Evolutionary conservation across 192 early-diverging fungal genomes (phyloP).

Genomic region (Paraglomus brasilianum): DNA sequence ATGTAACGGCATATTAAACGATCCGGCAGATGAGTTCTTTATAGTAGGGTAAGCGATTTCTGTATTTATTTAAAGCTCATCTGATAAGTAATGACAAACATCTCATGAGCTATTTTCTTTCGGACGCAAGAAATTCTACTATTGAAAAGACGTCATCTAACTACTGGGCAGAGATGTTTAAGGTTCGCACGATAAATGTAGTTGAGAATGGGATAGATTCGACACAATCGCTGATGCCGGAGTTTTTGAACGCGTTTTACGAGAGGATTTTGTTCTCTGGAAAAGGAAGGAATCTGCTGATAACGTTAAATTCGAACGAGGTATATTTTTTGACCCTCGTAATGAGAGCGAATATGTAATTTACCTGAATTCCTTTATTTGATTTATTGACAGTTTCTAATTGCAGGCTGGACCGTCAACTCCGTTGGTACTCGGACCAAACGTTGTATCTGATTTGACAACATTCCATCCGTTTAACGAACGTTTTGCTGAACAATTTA

Average conservation of each 20-base stretch:
- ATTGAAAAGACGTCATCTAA: conserved; percentile 6
- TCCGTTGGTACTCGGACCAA: no score
- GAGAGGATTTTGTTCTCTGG: conserved; percentile 32
- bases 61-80: neutral
- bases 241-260: conserved; percentile 27
- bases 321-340: conserved; percentile 17
- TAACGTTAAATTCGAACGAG: conserved; percentile 2
- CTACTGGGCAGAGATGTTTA: conserved; percentile 38
- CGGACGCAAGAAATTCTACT: neutral
- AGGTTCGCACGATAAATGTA: conserved; percentile 1
- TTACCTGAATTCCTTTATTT: no score
- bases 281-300: conserved; percentile 34
- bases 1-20: conserved; percentile 35
- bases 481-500: conserved; percentile 12
- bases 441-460: neutral
- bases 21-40: conserved; percentile 39
- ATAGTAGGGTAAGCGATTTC: conserved; percentile 26
- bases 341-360: no score
- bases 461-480: conserved; percentile 19
- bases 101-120: neutral
- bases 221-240: neutral
- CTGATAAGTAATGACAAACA: neutral
- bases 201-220: neutral
- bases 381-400: no score
- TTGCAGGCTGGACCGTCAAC: no score